Conservation (phyloP, 202 grass and related monocot genomes). For the Setaria viridis region DNA sequence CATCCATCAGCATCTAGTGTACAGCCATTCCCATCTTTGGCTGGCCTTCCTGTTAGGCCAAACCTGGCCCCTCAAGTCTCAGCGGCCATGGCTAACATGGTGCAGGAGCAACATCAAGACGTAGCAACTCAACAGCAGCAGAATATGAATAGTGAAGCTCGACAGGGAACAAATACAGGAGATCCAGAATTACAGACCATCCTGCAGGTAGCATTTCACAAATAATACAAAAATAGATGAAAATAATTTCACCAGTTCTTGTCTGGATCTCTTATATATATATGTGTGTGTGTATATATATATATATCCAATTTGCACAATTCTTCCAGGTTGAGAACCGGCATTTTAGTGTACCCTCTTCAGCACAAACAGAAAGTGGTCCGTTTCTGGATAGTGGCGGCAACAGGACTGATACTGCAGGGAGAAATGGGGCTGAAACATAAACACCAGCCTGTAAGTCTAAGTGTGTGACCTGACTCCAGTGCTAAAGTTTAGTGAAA, state of each 20-base stretch:
- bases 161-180: constrained; percentile 41
- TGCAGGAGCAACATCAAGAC: constrained; percentile 47
- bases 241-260: constrained; percentile 8
- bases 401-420: constrained; percentile 38
- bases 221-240: constrained; percentile 14
- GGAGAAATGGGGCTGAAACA: constrained; percentile 39
- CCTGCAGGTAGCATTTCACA: constrained; percentile 42
- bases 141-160: constrained; percentile 44
- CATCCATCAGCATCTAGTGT: constrained; percentile 43
- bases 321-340: constrained; percentile 38
- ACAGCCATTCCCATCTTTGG: constrained; percentile 49
- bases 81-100: constrained; percentile 43
- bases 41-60: constrained; percentile 46
- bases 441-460: constrained; percentile 11
- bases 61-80: constrained; percentile 40
- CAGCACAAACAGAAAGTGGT: constrained; percentile 37
- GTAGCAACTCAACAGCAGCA: constrained; percentile 44
- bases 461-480: constrained; percentile 1
- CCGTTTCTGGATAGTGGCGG: constrained; percentile 29
- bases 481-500: constrained; percentile 12
- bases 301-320: constrained; percentile 16
- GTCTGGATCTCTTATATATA: neutral
- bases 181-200: constrained; percentile 44
- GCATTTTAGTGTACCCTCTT: constrained; percentile 39
- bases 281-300: neutral